Evolutionary conservation across 2,329 filamentous ascomycete genomes (phyloP).

Genomic region (Colletotrichum australisinense): DNA sequence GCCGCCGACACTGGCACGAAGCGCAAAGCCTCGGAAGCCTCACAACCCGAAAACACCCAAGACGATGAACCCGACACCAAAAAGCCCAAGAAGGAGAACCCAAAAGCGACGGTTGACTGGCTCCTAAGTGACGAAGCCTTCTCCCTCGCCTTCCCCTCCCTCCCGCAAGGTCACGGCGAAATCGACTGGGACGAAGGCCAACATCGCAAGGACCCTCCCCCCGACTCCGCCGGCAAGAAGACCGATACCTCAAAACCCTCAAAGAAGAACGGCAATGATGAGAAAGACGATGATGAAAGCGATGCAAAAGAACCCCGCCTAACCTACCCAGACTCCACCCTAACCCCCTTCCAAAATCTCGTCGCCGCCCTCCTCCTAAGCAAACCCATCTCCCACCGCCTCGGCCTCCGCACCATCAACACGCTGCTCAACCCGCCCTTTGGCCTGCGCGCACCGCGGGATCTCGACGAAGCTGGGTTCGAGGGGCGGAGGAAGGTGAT

Average conservation of each 20-base stretch:
- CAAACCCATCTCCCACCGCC: slow-evolving; percentile 54
- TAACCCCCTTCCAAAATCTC: slow-evolving; percentile 57
- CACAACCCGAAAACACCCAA: not conserved
- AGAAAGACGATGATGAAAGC: not conserved
- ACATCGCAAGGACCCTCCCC: not conserved
- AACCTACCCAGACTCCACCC: slow-evolving; percentile 24
- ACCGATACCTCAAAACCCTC: rapidly evolving
- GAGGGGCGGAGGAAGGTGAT: slow-evolving; percentile 52
- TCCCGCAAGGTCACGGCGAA: slow-evolving; percentile 1
- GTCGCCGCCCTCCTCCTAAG: slow-evolving; percentile 55
- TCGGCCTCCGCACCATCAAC: slow-evolving; percentile 55
- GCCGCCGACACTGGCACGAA: not conserved
- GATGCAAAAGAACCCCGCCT: not conserved
- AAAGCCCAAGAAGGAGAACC: not conserved
- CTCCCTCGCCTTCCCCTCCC: slow-evolving; percentile 5
- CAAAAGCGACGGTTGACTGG: not conserved
- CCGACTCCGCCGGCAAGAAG: not conserved
- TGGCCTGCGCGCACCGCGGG: slow-evolving; percentile 30
- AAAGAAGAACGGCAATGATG: not conserved
- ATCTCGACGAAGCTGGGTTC: slow-evolving; percentile 47
- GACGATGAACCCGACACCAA: not conserved
- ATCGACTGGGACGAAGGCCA: slow-evolving; percentile 8
- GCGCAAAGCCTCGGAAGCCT: not conserved
- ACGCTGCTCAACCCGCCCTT: slow-evolving; percentile 57
- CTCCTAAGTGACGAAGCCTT: not conserved